Percentiles rank a stretch among this genome's conserved stretches.
These are phyloP conservation scores for Trichosporon inkin DNA, from an alignment of 1,284 basidiomycete species.

Conservation along the genomic window DNA sequence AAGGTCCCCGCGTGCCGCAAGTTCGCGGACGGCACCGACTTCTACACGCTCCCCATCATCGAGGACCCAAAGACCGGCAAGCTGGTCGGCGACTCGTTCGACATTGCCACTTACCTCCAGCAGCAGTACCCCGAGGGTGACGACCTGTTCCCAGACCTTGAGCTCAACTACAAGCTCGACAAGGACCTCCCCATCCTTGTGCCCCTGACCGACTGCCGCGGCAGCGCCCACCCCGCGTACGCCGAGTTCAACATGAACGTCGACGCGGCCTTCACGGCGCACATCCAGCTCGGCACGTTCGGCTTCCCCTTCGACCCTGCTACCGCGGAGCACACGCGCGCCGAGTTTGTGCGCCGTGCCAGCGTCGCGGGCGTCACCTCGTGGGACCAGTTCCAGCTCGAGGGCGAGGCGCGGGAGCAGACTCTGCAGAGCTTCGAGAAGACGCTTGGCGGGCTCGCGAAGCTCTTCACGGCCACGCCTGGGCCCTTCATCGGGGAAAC, in stretches of 20 bases:
- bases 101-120: not conserved
- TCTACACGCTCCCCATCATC: not conserved
- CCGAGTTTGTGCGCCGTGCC: constrained; percentile 6
- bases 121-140: not conserved
- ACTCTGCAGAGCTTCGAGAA: not conserved
- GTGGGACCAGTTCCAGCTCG: not conserved
- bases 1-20: not conserved
- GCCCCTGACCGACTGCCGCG: not conserved
- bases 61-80: not conserved
- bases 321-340: not conserved
- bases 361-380: constrained; percentile 2
- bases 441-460: not conserved
- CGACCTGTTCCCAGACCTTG: not conserved
- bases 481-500: not conserved
- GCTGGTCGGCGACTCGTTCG: constrained; percentile 1
- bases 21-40: not conserved
- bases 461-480: not conserved
- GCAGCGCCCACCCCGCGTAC: not conserved
- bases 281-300: not conserved
- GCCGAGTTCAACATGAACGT: constrained; percentile 2
- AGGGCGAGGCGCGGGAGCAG: not conserved
- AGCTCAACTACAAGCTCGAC: not conserved
- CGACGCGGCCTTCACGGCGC: not conserved
- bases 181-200: not conserved
- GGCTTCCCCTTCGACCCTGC: not conserved